Conservation (phyloP, 371 early-diverging fungal genomes). For the Circinella minor region DNA sequence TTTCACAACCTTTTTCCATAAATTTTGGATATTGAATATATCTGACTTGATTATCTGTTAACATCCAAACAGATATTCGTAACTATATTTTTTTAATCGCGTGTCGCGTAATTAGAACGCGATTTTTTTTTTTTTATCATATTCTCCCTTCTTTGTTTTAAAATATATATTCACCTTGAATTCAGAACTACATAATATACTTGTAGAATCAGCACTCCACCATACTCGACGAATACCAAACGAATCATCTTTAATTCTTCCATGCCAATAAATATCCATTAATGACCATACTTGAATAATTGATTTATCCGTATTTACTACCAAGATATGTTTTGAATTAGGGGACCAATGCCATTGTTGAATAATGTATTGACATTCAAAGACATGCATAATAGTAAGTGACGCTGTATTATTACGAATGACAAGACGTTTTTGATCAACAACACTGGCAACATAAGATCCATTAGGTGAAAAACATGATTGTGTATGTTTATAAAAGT, state of each 20-base stretch:
- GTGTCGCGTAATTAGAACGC: no score
- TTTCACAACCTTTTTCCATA: slow-evolving; percentile 59
- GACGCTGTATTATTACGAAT: slow-evolving; percentile 55
- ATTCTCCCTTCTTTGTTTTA: not conserved
- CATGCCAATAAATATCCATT: slow-evolving; percentile 67
- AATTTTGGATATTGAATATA: slow-evolving; percentile 72
- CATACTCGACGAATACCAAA: slow-evolving; percentile 57
- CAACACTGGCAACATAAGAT: slow-evolving; percentile 69
- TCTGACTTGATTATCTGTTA: slow-evolving; percentile 48
- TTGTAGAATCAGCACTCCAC: slow-evolving; percentile 71
- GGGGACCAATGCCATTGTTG: slow-evolving; percentile 73
- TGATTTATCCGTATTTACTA: slow-evolving; percentile 56
- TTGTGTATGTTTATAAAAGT: slow-evolving; percentile 11
- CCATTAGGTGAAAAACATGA: slow-evolving; percentile 71
- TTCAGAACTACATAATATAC: slow-evolving; percentile 69
- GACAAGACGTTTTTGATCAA: slow-evolving; percentile 68
- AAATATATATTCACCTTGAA: slow-evolving; percentile 53
- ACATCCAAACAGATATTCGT: slow-evolving; percentile 64
- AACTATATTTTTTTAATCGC: slow-evolving; percentile 49
- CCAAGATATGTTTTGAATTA: slow-evolving; percentile 63
- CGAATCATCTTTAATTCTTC: slow-evolving; percentile 64
- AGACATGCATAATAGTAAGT: slow-evolving; percentile 67
- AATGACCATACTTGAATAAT: slow-evolving; percentile 68
- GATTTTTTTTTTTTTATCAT: no score
- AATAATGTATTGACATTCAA: slow-evolving; percentile 51